Evolutionary conservation across 768 basidiomycete species (phyloP), one percentile per base, ranked within the genome.

Genomic region (Collybia nuda): DNA sequence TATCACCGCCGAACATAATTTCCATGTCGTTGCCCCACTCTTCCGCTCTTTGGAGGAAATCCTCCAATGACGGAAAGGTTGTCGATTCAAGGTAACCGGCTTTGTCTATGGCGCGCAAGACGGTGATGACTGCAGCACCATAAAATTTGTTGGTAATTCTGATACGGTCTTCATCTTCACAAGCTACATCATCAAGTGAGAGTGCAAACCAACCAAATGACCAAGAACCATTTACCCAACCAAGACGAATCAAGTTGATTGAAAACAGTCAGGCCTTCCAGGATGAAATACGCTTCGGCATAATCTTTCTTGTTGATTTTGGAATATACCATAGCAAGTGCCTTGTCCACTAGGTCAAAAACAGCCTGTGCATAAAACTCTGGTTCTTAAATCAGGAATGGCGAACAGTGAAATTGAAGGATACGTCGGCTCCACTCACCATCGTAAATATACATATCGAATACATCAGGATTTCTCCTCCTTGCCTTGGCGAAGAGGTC

Each of bases 361-460:
- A 70, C 48, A 14, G 59, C 72, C 39, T 69, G 68, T 2, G 59
- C 14, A 36, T 62, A 68, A 47, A 68, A 70, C 52, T 72, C 69
- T 69, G 28, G 19, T 17, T 19, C 18, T 50, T n/a, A 38, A 15
- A 23, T 46, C 29, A 50, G 38, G 21, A 21, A 19, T 37, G 3
- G 9, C 12, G n/a, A n/a, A 32, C 32, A 26, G 40, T 29, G 47
- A 11, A 21, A 24, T 12, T 9, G 11, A 18, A 14, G 19, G 39
- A 28, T 4, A 17, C 23, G 17, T 54, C 29, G 12, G 40, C 26
- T 44, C 37, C 15, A 48, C 63, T 44, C 36, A 67, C 72, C 65
- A 42, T 71, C 67, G 54, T 69, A 68, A 28, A 68, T 60, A 44
- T 68, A 70, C 62, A 70, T 67, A 37, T 62, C 62, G 42, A 66